Evolutionary conservation across 768 basidiomycete species (phyloP).

Genomic region (Lactifluus rugatus): DNA sequence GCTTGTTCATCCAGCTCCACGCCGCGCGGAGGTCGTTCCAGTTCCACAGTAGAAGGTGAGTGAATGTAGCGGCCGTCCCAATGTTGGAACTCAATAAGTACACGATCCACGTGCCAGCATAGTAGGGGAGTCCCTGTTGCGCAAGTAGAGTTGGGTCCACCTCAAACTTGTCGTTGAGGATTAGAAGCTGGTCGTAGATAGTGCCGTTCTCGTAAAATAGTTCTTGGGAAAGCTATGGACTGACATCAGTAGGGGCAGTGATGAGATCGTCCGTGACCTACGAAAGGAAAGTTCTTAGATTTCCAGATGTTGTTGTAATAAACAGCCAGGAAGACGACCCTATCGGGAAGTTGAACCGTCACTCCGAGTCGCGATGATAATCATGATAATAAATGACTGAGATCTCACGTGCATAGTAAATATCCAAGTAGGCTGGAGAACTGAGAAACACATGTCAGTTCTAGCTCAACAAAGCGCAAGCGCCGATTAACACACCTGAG

Average conservation of each 20-base stretch:
- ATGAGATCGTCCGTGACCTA: background rate
- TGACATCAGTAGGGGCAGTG: background rate
- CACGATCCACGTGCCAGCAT: conserved; percentile 40
- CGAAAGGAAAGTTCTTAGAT: conserved; percentile 18
- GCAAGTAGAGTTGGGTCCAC: conserved; percentile 35
- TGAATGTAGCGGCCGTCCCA: conserved; percentile 41
- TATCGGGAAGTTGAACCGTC: background rate
- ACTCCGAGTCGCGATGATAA: background rate
- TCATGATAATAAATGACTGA: background rate
- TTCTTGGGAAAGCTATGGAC: conserved; percentile 20
- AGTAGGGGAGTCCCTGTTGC: conserved; percentile 37
- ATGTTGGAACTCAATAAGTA: conserved; percentile 37
- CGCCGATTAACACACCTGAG: conserved; percentile 25
- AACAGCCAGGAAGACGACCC: conserved; percentile 23
- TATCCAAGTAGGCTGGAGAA: conserved; percentile 42
- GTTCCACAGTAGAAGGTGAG: conserved; percentile 41
- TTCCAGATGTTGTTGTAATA: conserved; percentile 25
- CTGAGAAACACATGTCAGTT: conserved; percentile 17
- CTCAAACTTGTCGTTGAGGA: conserved; percentile 32
- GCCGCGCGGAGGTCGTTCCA: conserved; percentile 33
- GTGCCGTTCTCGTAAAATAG: conserved; percentile 24
- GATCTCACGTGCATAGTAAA: conserved; percentile 40
- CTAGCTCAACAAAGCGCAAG: background rate
- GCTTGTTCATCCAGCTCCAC: conserved; percentile 38
- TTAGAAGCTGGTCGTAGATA: conserved; percentile 22